A percentile compares a stretch with the other conserved stretches of the same genome.
phyloP scores from a whole-genome alignment of 2,329 filamentous ascomycete species.

The Lanzia echinophila region DNA sequence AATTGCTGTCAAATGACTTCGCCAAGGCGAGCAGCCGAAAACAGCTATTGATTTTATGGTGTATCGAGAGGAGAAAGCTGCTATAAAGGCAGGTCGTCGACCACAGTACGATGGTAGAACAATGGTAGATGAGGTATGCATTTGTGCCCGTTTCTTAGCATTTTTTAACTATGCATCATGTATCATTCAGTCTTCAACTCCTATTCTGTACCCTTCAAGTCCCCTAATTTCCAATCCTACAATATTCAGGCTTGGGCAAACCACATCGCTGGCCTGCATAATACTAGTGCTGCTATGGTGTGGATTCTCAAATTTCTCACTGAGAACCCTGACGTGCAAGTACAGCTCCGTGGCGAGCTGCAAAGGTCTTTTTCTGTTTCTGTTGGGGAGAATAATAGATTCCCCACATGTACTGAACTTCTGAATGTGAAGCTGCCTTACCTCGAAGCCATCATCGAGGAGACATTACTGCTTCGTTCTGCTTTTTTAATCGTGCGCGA shows the following conservation, averaged over 20 bases:
- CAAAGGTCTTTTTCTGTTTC: not conserved
- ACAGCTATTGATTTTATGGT: not conserved
- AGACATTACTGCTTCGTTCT: not conserved
- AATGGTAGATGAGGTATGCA: not conserved
- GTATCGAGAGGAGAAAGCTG: not conserved
- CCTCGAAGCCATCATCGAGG: not conserved
- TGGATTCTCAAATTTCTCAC: not conserved
- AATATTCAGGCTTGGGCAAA: not conserved
- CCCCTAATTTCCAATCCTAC: not conserved
- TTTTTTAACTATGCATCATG: not conserved
- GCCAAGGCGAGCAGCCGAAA: not conserved
- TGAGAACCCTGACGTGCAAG: not conserved
- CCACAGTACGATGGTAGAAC: not conserved
- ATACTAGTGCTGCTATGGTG: not conserved
- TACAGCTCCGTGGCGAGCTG: not conserved
- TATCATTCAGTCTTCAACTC: not conserved
- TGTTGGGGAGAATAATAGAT: not conserved
- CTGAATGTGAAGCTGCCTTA: not conserved
- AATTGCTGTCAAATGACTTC: not conserved
- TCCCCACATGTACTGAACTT: not conserved
- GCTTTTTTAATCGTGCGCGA: not conserved
- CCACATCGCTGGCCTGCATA: not conserved
- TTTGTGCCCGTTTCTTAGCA: not conserved
- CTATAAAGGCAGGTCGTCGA: not conserved
- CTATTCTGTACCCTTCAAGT: not conserved